phyloP scores from a whole-genome alignment of 345 rosid species.

The Capsella bursapastoris region DNA sequence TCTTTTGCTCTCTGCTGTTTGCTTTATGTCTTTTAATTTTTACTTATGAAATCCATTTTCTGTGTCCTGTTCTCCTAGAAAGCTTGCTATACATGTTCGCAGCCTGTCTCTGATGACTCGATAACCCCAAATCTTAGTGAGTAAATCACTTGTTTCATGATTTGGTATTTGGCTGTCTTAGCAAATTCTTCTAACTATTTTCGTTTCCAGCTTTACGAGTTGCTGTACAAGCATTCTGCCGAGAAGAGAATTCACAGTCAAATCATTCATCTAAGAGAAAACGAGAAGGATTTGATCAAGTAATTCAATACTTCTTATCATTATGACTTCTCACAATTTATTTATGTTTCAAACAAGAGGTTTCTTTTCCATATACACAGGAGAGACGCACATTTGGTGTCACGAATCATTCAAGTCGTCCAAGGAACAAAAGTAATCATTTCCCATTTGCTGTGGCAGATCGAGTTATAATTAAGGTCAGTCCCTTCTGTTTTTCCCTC shows the following conservation, averaged over 20 bases:
- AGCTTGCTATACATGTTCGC: slow-evolving; percentile 79
- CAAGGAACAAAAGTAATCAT: slow-evolving; percentile 77
- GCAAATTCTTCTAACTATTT: slow-evolving; percentile 6
- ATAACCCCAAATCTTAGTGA: slow-evolving; percentile 84
- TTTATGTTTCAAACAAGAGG: slow-evolving; percentile 24
- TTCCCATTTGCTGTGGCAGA: slow-evolving; percentile 91
- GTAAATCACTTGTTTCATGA: slow-evolving; percentile 39
- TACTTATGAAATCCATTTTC: slow-evolving; percentile 32
- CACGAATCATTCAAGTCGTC: slow-evolving; percentile 48
- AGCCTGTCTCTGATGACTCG: slow-evolving; percentile 68
- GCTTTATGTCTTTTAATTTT: background rate
- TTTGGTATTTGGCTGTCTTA: slow-evolving; percentile 4
- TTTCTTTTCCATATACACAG: slow-evolving; percentile 45
- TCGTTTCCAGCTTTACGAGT: slow-evolving; percentile 67
- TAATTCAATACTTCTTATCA: slow-evolving; percentile 36
- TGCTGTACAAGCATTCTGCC: slow-evolving; percentile 83
- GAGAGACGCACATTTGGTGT: slow-evolving; percentile 71
- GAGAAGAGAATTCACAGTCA: slow-evolving; percentile 69
- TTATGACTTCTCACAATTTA: background rate
- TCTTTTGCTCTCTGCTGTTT: background rate
- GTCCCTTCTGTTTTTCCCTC: background rate
- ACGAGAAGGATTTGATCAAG: slow-evolving; percentile 89
- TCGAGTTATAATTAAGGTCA: slow-evolving; percentile 88
- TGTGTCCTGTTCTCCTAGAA: slow-evolving; percentile 26
- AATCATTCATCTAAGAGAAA: slow-evolving; percentile 72